phyloP scores from a whole-genome alignment of 1,284 basidiomycete genomes.

The Tylopilus sp. region DNA sequence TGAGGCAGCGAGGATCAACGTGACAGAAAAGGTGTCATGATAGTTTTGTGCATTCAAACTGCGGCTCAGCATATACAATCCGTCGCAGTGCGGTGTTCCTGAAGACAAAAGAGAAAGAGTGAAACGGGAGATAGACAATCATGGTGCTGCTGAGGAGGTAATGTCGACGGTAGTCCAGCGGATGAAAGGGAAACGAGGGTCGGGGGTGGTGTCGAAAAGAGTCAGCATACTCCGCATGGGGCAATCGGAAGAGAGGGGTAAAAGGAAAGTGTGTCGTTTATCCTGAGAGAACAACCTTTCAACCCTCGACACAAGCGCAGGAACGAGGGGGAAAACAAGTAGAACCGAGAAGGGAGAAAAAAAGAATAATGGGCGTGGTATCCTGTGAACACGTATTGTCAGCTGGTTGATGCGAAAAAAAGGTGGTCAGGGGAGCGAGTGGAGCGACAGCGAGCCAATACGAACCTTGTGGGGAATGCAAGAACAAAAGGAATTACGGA shows the following conservation, averaged over 20 bases:
- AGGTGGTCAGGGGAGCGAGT: background rate
- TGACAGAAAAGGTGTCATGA: background rate
- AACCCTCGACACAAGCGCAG: background rate
- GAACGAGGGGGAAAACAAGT: background rate
- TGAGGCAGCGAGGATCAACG: too few relatives aligned
- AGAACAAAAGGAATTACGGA: slow-evolving; percentile 15
- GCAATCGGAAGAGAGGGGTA: background rate
- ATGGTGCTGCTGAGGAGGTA: background rate
- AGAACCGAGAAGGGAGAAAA: background rate
- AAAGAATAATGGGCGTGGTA: slow-evolving; percentile 22
- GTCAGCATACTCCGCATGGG: background rate
- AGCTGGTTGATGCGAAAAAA: background rate
- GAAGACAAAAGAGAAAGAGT: background rate
- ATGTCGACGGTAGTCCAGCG: background rate
- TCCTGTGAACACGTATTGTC: slow-evolving; percentile 8
- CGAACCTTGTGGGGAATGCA: slow-evolving; percentile 11
- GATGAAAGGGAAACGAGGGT: slow-evolving; percentile 1
- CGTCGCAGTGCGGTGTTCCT: background rate
- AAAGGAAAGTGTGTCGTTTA: background rate
- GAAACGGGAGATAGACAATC: background rate
- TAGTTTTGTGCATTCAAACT: background rate
- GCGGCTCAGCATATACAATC: background rate
- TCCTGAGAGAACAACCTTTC: slow-evolving; percentile 1
- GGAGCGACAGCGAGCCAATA: background rate
- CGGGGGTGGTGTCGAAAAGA: background rate